Percentiles rank a stretch among this genome's conserved stretches.
These are phyloP conservation scores for Flaveria robusta DNA, from an alignment of 129 eudicot species.

Conservation along the genomic window DNA sequence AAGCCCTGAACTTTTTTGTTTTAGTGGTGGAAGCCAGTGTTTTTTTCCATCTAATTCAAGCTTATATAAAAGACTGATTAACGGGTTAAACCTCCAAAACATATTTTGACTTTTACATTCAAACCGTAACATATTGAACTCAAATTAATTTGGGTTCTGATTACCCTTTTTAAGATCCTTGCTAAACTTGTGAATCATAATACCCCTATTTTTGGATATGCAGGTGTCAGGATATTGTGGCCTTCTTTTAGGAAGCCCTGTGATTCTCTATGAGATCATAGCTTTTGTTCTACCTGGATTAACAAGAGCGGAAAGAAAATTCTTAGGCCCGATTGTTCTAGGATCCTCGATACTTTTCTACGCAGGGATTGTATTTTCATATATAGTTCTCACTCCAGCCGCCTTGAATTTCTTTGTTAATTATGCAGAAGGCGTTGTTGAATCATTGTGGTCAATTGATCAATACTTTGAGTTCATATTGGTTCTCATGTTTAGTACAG, in stretches of 20 bases:
- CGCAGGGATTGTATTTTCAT: constrained; percentile 74
- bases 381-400: constrained; percentile 92
- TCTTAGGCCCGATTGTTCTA: constrained; percentile 84
- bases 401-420: constrained; percentile 90
- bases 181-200: neutral
- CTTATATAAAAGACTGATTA: neutral
- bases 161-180: neutral
- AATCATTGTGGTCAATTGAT: constrained; percentile 97
- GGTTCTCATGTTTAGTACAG: constrained; percentile 97
- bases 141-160: neutral
- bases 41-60: neutral
- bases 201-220: neutral
- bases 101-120: neutral
- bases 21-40: neutral
- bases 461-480: constrained; percentile 97
- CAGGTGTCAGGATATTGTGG: constrained; percentile 99
- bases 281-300: constrained; percentile 95
- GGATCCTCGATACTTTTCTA: constrained; percentile 96
- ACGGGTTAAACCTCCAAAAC: neutral
- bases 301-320: constrained; percentile 80
- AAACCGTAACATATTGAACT: neutral
- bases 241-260: constrained; percentile 89
- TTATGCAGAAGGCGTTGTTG: constrained; percentile 97
- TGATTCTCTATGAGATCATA: constrained; percentile 93
- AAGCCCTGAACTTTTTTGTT: neutral